phyloP scores from a whole-genome alignment of 23 red algal species.

The Pyropia yezoensis region DNA sequence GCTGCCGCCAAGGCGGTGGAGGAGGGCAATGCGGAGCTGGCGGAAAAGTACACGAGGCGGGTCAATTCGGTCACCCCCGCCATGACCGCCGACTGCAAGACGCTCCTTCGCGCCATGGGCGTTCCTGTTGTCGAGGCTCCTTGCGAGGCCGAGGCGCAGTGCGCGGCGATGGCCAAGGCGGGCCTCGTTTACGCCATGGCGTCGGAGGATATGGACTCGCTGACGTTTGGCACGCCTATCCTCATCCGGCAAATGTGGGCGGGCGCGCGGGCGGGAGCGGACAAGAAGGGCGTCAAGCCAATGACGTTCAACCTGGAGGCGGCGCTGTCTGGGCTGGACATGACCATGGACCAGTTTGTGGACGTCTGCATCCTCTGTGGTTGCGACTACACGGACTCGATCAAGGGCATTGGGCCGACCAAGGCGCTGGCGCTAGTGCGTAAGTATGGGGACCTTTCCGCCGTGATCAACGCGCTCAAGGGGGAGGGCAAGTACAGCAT shows the following conservation, averaged over 20 bases:
- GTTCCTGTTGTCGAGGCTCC: conserved; percentile 92
- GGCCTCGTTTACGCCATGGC: conserved; percentile 79
- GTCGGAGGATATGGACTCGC: conserved; percentile 95
- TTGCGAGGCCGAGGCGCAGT: conserved; percentile 97
- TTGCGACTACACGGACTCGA: conserved; percentile 87
- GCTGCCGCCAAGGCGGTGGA: conserved; percentile 76
- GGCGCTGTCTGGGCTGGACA: conserved; percentile 58
- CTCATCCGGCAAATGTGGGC: conserved; percentile 80
- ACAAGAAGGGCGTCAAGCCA: conserved; percentile 81
- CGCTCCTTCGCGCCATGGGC: conserved; percentile 75
- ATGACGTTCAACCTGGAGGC: conserved; percentile 65
- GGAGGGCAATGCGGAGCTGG: conserved; percentile 73
- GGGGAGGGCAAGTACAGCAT: conserved; percentile 32
- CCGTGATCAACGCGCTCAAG: conserved; percentile 32
- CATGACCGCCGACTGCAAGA: conserved; percentile 63
- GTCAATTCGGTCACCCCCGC: conserved; percentile 77
- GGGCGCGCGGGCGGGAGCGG: conserved; percentile 34
- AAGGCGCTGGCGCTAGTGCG: conserved; percentile 74
- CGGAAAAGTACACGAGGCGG: conserved; percentile 73
- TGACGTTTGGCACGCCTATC: conserved; percentile 85
- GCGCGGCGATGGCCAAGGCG: conserved; percentile 66
- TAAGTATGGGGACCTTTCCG: conserved; percentile 52
- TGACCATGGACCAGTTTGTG: conserved; percentile 81
- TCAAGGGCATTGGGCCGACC: conserved; percentile 72
- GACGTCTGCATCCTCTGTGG: conserved; percentile 98